Evolutionary conservation across 2,329 filamentous ascomycete species (phyloP).

Genomic region (Trichoderma oligosporum): DNA sequence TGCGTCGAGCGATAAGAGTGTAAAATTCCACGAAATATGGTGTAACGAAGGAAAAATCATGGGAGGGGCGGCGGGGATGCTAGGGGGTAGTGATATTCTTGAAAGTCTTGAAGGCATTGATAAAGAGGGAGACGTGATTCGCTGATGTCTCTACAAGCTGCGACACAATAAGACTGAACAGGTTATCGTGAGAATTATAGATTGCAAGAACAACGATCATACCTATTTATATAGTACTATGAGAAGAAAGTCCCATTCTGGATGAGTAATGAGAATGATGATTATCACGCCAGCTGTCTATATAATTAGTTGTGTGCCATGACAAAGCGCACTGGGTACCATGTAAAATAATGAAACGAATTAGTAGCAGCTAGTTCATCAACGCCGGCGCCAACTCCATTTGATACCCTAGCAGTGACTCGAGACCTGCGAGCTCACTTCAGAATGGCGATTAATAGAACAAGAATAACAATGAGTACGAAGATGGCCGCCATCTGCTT

Average conservation of each 20-base stretch:
- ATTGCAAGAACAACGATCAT: conserved; percentile 12
- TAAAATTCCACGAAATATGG: conserved; percentile 97
- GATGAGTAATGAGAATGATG: neutral
- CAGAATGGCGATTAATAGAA: conserved; percentile 76
- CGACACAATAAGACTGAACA: neutral
- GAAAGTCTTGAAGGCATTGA: conserved; percentile 79
- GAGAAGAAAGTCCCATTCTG: neutral
- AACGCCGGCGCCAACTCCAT: conserved; percentile 3
- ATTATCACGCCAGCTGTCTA: neutral
- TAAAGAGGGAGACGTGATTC: conserved; percentile 67
- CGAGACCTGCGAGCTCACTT: conserved; percentile 48
- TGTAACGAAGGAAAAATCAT: conserved; percentile 52
- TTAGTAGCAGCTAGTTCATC: neutral
- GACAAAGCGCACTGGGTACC: neutral
- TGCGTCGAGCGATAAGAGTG: conserved; percentile 83
- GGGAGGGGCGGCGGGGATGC: conserved; percentile 52
- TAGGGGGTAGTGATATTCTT: conserved; percentile 81
- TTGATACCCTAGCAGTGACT: neutral
- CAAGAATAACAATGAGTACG: conserved; percentile 73
- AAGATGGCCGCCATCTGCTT: conserved; percentile 83
- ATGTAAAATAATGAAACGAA: neutral
- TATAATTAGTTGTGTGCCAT: neutral
- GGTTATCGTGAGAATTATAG: neutral
- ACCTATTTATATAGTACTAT: conserved; percentile 12
- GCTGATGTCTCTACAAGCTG: conserved; percentile 42